Evolutionary conservation across 2,329 filamentous ascomycete genomes (phyloP).

Genomic region (Penicillium olsonii): DNA sequence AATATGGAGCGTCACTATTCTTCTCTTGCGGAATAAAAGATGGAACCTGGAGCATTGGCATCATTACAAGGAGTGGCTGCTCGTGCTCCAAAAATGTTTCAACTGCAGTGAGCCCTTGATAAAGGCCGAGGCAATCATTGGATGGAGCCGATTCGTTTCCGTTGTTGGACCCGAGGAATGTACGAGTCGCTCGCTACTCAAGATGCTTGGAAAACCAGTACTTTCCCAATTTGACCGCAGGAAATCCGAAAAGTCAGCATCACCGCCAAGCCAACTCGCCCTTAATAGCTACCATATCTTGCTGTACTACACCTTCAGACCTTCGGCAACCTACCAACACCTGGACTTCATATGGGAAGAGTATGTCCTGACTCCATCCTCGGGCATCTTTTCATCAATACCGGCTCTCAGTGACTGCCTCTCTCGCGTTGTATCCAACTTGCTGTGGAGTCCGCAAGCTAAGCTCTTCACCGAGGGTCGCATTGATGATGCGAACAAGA

Average conservation of each 20-base stretch:
- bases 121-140: constrained; percentile 75
- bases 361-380: constrained; percentile 67
- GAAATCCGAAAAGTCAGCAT: constrained; percentile 51
- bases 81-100: constrained; percentile 78
- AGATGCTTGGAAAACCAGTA: constrained; percentile 69
- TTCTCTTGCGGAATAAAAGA: constrained; percentile 69
- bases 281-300: constrained; percentile 77
- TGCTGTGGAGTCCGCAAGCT: constrained; percentile 55
- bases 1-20: constrained; percentile 81
- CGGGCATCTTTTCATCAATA: constrained; percentile 53
- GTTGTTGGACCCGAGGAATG: constrained; percentile 66
- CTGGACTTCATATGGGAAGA: constrained; percentile 78
- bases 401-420: constrained; percentile 60
- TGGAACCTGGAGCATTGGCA: constrained; percentile 67
- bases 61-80: constrained; percentile 72
- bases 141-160: constrained; percentile 84
- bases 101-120: constrained; percentile 73
- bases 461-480: constrained; percentile 75
- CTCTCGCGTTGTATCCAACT: constrained; percentile 69
- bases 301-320: constrained; percentile 79
- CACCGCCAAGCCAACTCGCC: constrained; percentile 57
- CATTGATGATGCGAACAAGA: constrained; percentile 61
- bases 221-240: constrained; percentile 68
- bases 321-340: constrained; percentile 64
- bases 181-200: constrained; percentile 57